Evolutionary conservation across 2,329 filamentous ascomycete species (phyloP).

Genomic region (Paecilomyces dactylethromorphus): DNA sequence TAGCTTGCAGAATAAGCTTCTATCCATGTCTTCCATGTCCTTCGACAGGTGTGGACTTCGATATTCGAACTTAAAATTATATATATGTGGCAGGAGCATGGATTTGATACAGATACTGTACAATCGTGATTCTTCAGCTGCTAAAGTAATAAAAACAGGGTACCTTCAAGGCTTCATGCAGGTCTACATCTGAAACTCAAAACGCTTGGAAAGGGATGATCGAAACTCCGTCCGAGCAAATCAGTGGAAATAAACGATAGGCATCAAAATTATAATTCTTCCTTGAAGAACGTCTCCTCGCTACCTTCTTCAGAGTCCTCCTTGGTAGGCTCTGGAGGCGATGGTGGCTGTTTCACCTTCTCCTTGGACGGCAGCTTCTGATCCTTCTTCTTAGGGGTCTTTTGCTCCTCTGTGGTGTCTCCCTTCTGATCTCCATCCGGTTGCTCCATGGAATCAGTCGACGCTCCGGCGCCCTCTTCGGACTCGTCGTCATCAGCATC

Average conservation of each 20-base stretch:
- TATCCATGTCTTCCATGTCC: background rate
- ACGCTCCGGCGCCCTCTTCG: slow-evolving; percentile 18
- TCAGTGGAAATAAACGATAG: background rate
- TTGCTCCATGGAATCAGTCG: slow-evolving; percentile 8
- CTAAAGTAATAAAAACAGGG: background rate
- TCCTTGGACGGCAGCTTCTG: slow-evolving; percentile 2
- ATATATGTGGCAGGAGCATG: background rate
- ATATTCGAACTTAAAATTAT: background rate
- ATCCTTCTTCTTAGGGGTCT: slow-evolving; percentile 4
- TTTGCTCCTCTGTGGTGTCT: slow-evolving; percentile 10
- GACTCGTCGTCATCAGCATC: slow-evolving; percentile 50
- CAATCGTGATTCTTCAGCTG: background rate
- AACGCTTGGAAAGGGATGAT: background rate
- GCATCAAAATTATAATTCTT: slow-evolving; percentile 26
- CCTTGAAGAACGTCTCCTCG: slow-evolving; percentile 31
- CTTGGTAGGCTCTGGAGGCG: background rate
- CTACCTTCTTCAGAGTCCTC: slow-evolving; percentile 22
- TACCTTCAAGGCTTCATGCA: background rate
- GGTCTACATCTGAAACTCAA: background rate
- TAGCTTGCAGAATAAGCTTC: background rate
- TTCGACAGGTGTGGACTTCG: background rate
- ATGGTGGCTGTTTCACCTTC: slow-evolving; percentile 14
- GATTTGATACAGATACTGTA: background rate
- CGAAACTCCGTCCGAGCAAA: background rate
- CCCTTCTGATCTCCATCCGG: slow-evolving; percentile 17